Conservation (phyloP, 1,284 basidiomycete species). For the Trichosporon sp. region DNA sequence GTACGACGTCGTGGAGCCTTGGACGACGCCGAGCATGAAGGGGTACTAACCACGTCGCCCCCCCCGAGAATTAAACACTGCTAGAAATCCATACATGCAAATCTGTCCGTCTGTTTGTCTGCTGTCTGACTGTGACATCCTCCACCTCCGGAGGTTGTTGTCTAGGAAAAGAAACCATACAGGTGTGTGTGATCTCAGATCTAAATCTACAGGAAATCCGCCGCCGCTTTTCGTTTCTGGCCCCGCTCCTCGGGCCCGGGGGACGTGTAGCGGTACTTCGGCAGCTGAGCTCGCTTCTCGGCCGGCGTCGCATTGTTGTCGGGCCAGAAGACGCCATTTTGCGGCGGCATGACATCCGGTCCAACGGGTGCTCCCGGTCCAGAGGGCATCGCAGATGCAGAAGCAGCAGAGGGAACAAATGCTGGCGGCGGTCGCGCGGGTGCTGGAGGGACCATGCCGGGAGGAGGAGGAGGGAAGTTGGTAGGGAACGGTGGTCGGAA, state of each 20-base stretch:
- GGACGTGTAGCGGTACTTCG: slow-evolving; percentile 68
- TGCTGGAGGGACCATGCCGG: slow-evolving; percentile 34
- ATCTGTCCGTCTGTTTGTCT: background rate
- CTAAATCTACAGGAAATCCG: slow-evolving; percentile 51
- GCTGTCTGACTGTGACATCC: background rate
- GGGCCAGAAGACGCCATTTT: slow-evolving; percentile 57
- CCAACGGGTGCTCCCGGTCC: background rate
- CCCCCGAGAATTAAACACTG: background rate
- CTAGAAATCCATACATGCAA: slow-evolving; percentile 21
- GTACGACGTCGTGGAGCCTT: slow-evolving; percentile 77
- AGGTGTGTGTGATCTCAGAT: slow-evolving; percentile 7
- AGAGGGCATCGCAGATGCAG: slow-evolving; percentile 35
- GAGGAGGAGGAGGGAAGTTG: slow-evolving; percentile 38
- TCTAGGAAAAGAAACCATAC: slow-evolving; percentile 19
- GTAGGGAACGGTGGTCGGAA: slow-evolving; percentile 31
- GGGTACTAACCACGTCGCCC: slow-evolving; percentile 3
- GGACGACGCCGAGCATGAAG: slow-evolving; percentile 43
- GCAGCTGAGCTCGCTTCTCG: slow-evolving; percentile 73
- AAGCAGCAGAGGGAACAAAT: slow-evolving; percentile 39
- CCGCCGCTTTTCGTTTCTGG: slow-evolving; percentile 57
- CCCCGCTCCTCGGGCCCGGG: slow-evolving; percentile 42
- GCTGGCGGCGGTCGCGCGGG: slow-evolving; percentile 40
- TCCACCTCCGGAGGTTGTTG: background rate
- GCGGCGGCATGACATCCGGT: slow-evolving; percentile 44
- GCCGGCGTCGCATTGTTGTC: slow-evolving; percentile 51